Evolutionary conservation across 2,329 filamentous ascomycete genomes (phyloP), one percentile per base, ranked within the genome.

Genomic region (Verticillium nubilum): DNA sequence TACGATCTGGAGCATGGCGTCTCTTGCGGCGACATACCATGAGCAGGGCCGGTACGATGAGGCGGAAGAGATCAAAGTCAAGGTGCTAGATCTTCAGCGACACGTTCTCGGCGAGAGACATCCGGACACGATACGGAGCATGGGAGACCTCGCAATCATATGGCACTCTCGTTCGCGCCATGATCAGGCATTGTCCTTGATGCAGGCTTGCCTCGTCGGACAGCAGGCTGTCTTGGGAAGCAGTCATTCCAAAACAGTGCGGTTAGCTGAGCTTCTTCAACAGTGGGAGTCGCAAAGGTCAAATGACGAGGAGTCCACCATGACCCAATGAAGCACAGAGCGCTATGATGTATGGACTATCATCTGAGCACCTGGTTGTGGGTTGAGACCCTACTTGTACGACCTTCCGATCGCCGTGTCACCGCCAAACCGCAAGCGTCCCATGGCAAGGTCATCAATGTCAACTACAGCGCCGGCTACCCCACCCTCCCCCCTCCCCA

Each of bases 81-180:
- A n/a, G n/a, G n/a, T 60, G 9, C 42, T 67, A 10, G 59, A 57
- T 28, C 58, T 66, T 28, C 59, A 26, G 26, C 61, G 47, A 13
- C 47, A 65, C 2, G 50, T 65, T 28, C 63, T 67, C 4, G 66
- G 68, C 52, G 61, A 66, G 29, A 62, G 57, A 54, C 69, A 65
- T 55, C 62, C 59, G 3, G 54, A 61, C 25, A 62, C 63, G 31
- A 6, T 35, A 35, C 31, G 12, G 31, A 35, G 31, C 31, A 35
- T 35, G 31, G 31, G 31, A 35, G 5, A 35, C 13, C 33, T 35
- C 3, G 33, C 33, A 4, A 35, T n/a, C 1, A 35, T 15, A 35
- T 35, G 4, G 33, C 5, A 35, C 33, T 9, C 10, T n/a, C 33
- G 15, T 15, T 35, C 33, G 12, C 33, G 33, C n/a, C 5, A 35